Evolutionary conservation across 2,329 filamentous ascomycete genomes (phyloP), one percentile per base, ranked within the genome.

Genomic region (Parascedosporium putredinis): DNA sequence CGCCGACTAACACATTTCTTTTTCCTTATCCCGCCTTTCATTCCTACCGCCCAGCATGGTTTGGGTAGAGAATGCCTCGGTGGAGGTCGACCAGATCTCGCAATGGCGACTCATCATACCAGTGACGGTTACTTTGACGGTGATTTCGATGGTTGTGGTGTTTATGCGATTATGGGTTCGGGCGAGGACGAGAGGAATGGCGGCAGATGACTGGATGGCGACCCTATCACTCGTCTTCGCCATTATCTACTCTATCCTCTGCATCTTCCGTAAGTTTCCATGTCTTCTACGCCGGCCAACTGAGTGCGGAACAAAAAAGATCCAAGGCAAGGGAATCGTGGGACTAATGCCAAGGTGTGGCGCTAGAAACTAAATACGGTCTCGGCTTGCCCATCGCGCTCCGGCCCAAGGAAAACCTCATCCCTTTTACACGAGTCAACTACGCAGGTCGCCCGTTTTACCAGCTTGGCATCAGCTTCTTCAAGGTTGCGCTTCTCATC

Each of bases 371-470:
- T 3, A 68, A 69, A 59, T 78, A 72, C 52, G 74, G 75, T 16
- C 64, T 78, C 2, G 75, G 75, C 1, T 59, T 78, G 2, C 70
- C 73, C 0, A 49, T 76, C 6, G 53, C 49, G 5, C 52, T 64
- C 4, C 67, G 75, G 1, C 75, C 75, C 0, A 55, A 62, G n/a
- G 58, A 54, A n/a, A 67, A 72, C 40, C 56, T 74, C 0, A 52
- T 68, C 4, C 60, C 61, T 0, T 78, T 76, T 56, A 72, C 70
- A 0, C 57, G 72, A 50, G 61, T 74, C 56, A 78, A 78, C 57
- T 78, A 68, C 54, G 71, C 70, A 4, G 75, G 74, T 2, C 67
- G 75, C 2, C 75, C 75, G 0, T 68, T 78, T 42, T 78, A 78
- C 52, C 73, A 77, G 53, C 46, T 75, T 6, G 75, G 75, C 33